phyloP scores from a whole-genome alignment of 352 stramenopile species.

The Phytopythium oedochilum region DNA sequence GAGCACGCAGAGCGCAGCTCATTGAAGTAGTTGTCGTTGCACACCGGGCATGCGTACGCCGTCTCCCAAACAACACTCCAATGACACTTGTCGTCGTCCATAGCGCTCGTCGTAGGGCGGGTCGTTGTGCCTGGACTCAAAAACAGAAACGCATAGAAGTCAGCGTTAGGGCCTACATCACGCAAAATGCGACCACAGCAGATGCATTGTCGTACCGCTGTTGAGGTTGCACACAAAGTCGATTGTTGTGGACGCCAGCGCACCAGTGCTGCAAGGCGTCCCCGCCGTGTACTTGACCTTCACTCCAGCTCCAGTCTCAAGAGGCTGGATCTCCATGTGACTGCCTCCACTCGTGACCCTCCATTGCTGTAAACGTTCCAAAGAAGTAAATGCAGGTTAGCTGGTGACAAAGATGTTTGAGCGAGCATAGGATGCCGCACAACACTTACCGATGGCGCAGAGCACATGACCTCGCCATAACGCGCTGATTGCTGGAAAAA shows the following conservation, averaged over 20 bases:
- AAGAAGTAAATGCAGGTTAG: slow-evolving; percentile 7
- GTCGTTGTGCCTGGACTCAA: slow-evolving; percentile 50
- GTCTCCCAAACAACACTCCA: slow-evolving; percentile 65
- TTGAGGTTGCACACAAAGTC: slow-evolving; percentile 70
- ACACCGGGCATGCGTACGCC: slow-evolving; percentile 63
- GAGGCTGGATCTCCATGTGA: slow-evolving; percentile 51
- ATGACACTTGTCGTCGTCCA: slow-evolving; percentile 47
- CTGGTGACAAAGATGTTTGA: not conserved
- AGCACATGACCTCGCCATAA: slow-evolving; percentile 72
- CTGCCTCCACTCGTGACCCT: slow-evolving; percentile 54
- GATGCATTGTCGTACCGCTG: slow-evolving; percentile 26
- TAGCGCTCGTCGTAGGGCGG: slow-evolving; percentile 20
- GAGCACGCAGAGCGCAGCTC: slow-evolving; percentile 61
- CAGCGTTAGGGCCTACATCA: no score
- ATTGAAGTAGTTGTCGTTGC: slow-evolving; percentile 52
- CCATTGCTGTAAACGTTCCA: slow-evolving; percentile 51
- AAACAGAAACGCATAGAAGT: not conserved
- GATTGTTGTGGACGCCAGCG: slow-evolving; percentile 43
- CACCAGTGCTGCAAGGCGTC: slow-evolving; percentile 42
- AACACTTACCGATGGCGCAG: slow-evolving; percentile 48
- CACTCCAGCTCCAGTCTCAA: slow-evolving; percentile 51
- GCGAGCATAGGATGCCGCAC: not conserved
- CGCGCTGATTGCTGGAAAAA: slow-evolving; percentile 62
- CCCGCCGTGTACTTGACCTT: slow-evolving; percentile 51
- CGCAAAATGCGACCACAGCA: not conserved